Evolutionary conservation across 2,329 filamentous ascomycete species (phyloP).

Genomic region (Penicillium sp.): DNA sequence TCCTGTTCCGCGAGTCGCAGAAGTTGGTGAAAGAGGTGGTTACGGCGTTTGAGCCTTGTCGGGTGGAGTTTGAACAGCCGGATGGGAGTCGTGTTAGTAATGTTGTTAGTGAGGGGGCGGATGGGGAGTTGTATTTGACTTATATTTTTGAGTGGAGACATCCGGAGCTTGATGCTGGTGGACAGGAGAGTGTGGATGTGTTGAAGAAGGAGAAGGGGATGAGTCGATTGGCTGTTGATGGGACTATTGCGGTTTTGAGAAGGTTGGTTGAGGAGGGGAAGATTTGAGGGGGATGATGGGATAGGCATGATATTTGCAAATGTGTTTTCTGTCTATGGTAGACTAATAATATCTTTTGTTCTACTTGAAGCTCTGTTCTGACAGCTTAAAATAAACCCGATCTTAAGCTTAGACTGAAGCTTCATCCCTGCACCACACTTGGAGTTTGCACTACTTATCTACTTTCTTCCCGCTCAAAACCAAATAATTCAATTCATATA

Average conservation of each 20-base stretch:
- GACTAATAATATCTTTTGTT: too few species aligned
- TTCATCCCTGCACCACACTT: too few species aligned
- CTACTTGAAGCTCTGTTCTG: too few species aligned
- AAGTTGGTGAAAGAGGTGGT: conserved; percentile 35
- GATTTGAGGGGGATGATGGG: conserved; percentile 16
- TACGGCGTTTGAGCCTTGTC: conserved; percentile 32
- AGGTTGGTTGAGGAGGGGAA: conserved; percentile 27
- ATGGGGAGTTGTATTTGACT: conserved; percentile 47
- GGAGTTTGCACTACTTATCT: too few species aligned
- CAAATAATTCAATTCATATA: too few species aligned
- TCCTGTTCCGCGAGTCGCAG: conserved; percentile 37
- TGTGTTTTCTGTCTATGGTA: too few species aligned
- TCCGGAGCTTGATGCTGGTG: conserved; percentile 28
- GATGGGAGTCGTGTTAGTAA: conserved; percentile 37
- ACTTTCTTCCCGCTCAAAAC: too few species aligned
- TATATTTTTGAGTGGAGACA: conserved; percentile 51
- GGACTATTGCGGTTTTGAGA: conserved; percentile 29
- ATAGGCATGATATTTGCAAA: too few species aligned
- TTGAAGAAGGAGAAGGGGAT: conserved; percentile 31
- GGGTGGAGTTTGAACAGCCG: conserved; percentile 39
- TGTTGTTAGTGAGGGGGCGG: conserved; percentile 39
- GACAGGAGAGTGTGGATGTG: conserved; percentile 22
- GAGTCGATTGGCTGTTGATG: conserved; percentile 31
- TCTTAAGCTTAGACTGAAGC: too few species aligned
- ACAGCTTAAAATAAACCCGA: too few species aligned